A percentile compares a stretch with the other conserved stretches of the same genome.
These are phyloP conservation scores for Colletotrichum sp. DNA, from an alignment of 2,329 filamentous ascomycete species.

Conservation along the genomic window DNA sequence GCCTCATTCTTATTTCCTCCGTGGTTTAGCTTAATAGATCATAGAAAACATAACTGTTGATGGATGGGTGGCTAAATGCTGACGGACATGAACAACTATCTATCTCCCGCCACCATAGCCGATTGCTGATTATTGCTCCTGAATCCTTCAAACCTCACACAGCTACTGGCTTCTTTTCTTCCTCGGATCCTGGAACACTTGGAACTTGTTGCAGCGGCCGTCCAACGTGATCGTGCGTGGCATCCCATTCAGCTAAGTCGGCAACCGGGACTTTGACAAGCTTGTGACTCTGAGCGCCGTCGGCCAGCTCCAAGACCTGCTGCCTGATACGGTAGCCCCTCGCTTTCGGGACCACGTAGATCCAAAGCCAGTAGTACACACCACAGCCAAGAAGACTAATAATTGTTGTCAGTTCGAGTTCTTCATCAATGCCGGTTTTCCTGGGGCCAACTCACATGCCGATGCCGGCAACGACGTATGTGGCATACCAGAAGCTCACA, in stretches of 20 bases:
- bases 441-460: conserved; percentile 55
- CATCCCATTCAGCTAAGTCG: conserved; percentile 62
- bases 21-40: no score
- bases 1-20: no score
- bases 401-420: neutral
- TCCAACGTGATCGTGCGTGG: conserved; percentile 56
- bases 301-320: conserved; percentile 44
- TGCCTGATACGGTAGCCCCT: conserved; percentile 59
- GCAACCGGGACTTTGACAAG: conserved; percentile 57
- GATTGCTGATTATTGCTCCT: neutral
- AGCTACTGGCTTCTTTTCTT: neutral
- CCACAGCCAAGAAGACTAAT: conserved; percentile 54
- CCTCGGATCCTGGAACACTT: neutral
- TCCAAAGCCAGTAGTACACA: conserved; percentile 64
- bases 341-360: conserved; percentile 57
- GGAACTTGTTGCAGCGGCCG: neutral
- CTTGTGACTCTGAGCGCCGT: conserved; percentile 44
- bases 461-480: conserved; percentile 69
- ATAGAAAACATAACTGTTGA: no score
- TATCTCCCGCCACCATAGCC: neutral
- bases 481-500: conserved; percentile 77
- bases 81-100: no score
- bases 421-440: accelerated
- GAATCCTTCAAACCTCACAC: neutral
- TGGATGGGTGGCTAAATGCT: no score